Percentiles rank a stretch among this genome's conserved stretches.
Evolutionary conservation across 1,139 yeast genomes (phyloP).

Genomic region (Hyphopichia pseudoburtonii): DNA sequence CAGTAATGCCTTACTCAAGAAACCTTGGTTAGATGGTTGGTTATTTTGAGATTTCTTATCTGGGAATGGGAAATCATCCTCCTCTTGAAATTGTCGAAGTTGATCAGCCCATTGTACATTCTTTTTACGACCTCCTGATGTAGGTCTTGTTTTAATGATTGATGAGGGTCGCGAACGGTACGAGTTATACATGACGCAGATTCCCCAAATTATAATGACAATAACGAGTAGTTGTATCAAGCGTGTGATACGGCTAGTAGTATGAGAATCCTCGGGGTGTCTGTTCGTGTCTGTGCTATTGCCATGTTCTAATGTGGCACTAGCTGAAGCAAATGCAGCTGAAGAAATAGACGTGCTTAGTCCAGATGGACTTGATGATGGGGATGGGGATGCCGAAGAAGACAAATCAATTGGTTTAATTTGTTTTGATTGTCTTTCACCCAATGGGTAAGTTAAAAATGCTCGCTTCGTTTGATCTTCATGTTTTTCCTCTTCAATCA

Average conservation of each 20-base stretch:
- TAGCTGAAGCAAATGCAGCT: neutral
- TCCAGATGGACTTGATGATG: too few species aligned
- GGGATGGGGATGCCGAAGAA: too few species aligned
- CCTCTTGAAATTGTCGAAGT: conserved; percentile 35
- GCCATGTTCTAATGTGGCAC: too few species aligned
- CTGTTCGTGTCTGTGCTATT: too few species aligned
- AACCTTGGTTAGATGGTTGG: conserved; percentile 28
- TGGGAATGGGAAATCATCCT: conserved; percentile 21
- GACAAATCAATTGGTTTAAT: too few species aligned
- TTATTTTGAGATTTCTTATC: too few species aligned
- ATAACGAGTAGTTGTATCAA: conserved; percentile 44
- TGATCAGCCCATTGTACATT: conserved; percentile 63
- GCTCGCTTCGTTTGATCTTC: conserved; percentile 16
- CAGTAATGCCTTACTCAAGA: conserved; percentile 40
- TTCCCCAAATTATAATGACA: conserved; percentile 43
- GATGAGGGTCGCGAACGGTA: conserved; percentile 45
- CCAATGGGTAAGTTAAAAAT: conserved; percentile 34
- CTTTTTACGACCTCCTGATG: conserved; percentile 40
- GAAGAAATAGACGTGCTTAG: conserved; percentile 4
- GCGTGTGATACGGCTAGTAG: conserved; percentile 34
- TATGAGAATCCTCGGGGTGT: conserved; percentile 13
- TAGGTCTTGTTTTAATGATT: conserved; percentile 37
- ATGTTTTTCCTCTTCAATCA: conserved; percentile 11
- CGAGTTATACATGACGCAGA: conserved; percentile 37
- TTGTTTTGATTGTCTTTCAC: conserved; percentile 15